Conservation (phyloP, 164 flowering plant genomes). For the Paratinospora sagittata region DNA sequence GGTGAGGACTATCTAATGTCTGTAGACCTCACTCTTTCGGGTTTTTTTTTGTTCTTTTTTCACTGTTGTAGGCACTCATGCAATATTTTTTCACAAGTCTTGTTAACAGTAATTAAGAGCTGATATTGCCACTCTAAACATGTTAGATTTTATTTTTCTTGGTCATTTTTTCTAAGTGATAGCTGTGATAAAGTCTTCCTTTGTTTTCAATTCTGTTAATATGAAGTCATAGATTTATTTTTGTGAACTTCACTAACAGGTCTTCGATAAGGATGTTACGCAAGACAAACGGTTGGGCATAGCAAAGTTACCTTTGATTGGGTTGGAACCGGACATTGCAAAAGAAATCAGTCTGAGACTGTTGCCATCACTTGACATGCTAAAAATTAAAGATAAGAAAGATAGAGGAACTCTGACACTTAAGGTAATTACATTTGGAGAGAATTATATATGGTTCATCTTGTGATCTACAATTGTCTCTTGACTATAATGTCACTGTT, state of each 20-base stretch:
- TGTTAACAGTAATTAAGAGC: not conserved
- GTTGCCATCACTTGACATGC: conserved; percentile 74
- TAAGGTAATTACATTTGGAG: conserved; percentile 39
- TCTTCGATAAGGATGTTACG: conserved; percentile 77
- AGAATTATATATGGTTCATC: not conserved
- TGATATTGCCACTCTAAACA: not conserved
- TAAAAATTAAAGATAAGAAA: conserved; percentile 85
- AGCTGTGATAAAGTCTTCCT: not conserved
- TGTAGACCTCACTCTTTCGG: not conserved
- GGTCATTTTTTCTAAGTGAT: not conserved
- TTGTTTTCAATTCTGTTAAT: not conserved
- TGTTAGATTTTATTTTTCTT: not conserved
- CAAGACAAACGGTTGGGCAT: conserved; percentile 87
- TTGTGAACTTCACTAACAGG: conserved; percentile 34
- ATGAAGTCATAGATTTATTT: not conserved
- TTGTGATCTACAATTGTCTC: not conserved
- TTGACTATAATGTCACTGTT: not conserved
- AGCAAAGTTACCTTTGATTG: conserved; percentile 63
- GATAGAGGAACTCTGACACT: conserved; percentile 79
- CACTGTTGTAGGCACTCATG: not conserved
- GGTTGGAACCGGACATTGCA: conserved; percentile 46
- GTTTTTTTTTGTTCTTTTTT: not conserved
- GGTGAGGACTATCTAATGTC: not conserved
- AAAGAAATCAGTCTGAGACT: conserved; percentile 66
- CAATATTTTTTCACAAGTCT: not conserved